Evolutionary conservation across 164 flowering plant genomes (phyloP), one percentile per base, ranked within the genome.

Genomic region (Warburgia ugandensis): DNA sequence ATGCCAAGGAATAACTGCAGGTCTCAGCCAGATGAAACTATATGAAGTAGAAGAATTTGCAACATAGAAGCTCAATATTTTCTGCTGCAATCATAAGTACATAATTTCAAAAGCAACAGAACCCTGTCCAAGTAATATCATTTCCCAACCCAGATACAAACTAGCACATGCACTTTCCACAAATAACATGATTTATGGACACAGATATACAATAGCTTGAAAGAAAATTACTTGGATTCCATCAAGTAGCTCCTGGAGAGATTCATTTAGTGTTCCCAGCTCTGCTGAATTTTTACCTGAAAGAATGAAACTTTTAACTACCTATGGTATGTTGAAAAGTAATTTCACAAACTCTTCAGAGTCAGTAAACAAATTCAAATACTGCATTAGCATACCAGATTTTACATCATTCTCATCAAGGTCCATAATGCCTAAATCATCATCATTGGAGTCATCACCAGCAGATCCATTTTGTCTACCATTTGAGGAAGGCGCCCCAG

Each of bases 351-450:
- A 10, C 5, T 37, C 17, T 4, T 35, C n/a, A 1, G 5, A 19
- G 20, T 22, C 43, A 39, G 32, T 17, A 6, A 23, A 30, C 14
- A 48, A 14, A 48, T 30, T 29, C 12, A 12, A 10, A 29, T 7
- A 14, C 1, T 6, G 8, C 16, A 41, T 21, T 35, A 14, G 19
- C 16, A 12, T 81, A 88, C 94, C 78, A 51, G 78, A 44, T 68
- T 84, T 92, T 49, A 67, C 64, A 56, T 84, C 90, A 74, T 75
- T 77, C 9, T 84, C 97, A 73, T 92, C 99, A 46, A 86, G 81
- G 64, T 92, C 99, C 89, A 88, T 68, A 52, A 80, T 83, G 39
- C 97, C 95, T 59, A 88, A 71, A 72, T 92, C 99, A 65, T 92
- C 98, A 36, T 81, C 90, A 61, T 75, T 70, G 25, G 47, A 52